Evolutionary conservation across 2,329 filamentous ascomycete species (phyloP).

Genomic region (Beauveria medogensis): DNA sequence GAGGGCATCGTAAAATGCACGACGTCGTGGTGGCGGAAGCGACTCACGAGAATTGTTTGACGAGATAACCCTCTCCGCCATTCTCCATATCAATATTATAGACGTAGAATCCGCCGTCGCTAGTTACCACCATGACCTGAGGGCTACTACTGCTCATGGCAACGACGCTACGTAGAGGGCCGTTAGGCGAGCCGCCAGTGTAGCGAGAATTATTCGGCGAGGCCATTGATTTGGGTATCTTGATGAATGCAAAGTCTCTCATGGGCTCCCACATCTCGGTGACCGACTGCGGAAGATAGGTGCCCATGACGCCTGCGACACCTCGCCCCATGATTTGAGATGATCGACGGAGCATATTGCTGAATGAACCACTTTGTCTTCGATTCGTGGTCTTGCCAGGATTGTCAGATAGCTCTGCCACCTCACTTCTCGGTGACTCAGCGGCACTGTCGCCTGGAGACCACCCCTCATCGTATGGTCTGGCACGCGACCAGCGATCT

Average conservation of each 20-base stretch:
- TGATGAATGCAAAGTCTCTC: conserved; percentile 94
- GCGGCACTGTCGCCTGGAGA: conserved; percentile 36
- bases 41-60: conserved; percentile 87
- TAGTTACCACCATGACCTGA: conserved; percentile 97
- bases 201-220: conserved; percentile 15
- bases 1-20: background rate
- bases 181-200: conserved; percentile 25
- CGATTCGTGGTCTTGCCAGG: conserved; percentile 25
- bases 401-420: conserved; percentile 29
- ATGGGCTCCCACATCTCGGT: conserved; percentile 97
- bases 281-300: conserved; percentile 86
- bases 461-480: conserved; percentile 41
- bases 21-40: background rate
- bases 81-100: conserved; percentile 93
- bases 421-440: conserved; percentile 46
- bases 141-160: conserved; percentile 93
- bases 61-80: conserved; percentile 83
- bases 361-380: conserved; percentile 66
- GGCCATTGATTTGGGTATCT: conserved; percentile 59
- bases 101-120: conserved; percentile 88
- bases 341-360: conserved; percentile 85
- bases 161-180: conserved; percentile 79
- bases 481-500: conserved; percentile 46
- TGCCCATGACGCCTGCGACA: conserved; percentile 80
- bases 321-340: conserved; percentile 89